Evolutionary conservation across 345 rosid species (phyloP), one percentile per base, ranked within the genome.

Genomic region (Eutrema heterophyllum): DNA sequence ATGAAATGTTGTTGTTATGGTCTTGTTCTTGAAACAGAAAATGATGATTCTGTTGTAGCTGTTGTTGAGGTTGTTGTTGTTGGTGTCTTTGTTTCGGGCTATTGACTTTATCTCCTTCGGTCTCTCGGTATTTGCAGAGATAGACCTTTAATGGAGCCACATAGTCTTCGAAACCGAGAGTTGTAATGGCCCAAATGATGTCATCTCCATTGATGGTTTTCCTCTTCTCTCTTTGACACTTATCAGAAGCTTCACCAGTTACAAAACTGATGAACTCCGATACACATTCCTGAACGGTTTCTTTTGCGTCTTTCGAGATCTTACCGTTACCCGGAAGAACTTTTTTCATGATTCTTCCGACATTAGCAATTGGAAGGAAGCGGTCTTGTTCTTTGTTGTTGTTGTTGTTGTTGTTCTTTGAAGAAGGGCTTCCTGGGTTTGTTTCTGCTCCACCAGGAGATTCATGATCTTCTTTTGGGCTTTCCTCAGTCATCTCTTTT

Each of bases 191-290:
- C 90, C 95, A 89, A 12, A 85, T 85, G 64, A 89, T 82, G n/a
- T 89, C 89, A 41, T 89, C 92, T 24, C 92, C 95, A 8, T 89
- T 89, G 36, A 87, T 85, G 21, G 95, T 89, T 72, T 89, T 87
- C 39, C 92, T 79, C 64, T 87, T 87, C 51, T 87, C 91, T 79
- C 89, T 73, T 32, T 84, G 92, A 78, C 92, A 87, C 75, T 85
- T 89, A 49, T 87, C 90, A 1, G 92, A 89, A 5, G 92, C 92
- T 74, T 89, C 88, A 14, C 92, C 91, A 0, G 91, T 85, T 10
- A 88, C 86, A 12, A 88, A 88, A 76, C 94, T 88, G 3, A 88
- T 86, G 83, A 89, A 87, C 83, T 87, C 91, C 0, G 91, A 89
- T 4, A 89, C 89, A 26, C 92, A 89, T 83, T 89, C 95, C 63